Base-by-base conservation (phyloP, 805 yeast genomes). In the Pachysolen tannophilus region DNA sequence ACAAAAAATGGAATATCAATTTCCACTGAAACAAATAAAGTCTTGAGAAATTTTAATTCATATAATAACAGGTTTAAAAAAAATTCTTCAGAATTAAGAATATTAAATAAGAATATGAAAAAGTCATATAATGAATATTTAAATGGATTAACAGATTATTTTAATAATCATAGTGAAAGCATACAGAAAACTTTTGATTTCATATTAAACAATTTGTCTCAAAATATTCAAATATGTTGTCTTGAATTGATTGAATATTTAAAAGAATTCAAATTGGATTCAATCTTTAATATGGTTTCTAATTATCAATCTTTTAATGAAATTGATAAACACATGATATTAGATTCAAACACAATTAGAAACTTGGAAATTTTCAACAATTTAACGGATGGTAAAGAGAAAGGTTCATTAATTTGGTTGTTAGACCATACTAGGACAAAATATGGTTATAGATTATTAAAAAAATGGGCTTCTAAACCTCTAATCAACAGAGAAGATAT, bases 341-440 rank as follows among this genome's bases (percentile, higher is more conserved):
- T 82, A 20, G 79, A 81, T 36, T 71, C 80, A 2, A 76, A 72
- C 46, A 77, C 95, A 0, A 45, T 92, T 4, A 66, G 68, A 21
- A 76, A 82, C 28, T 58, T 92, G 15, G 97, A 92, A 48, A 69
- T 92, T 1, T 85, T 83, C 47, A 60, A 62, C 15, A 84, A 84
- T 46, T 58, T 67, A 3, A 75, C 92, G 0, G 76, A 76, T 42
- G 52, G 59, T 9, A 58, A 65, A 4, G 62, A 61, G 7, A 57
- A 65, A 21, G 97, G 97, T 0, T 75, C 95, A 0, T 58, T 90
- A 10, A 52, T 83, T 11, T 84, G 94, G 87, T 61, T 85, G 2
- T 46, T 92, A 40, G 82, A 90, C 51, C 87, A 82, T 44, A 84
- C 97, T 0, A 59, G 74, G 23, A 84, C 97, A 0, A 64, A 69